A percentile compares a stretch with the other conserved stretches of the same genome.
Conservation (phyloP, 176 grass and related monocot species). For the Puya raimondii region DNA sequence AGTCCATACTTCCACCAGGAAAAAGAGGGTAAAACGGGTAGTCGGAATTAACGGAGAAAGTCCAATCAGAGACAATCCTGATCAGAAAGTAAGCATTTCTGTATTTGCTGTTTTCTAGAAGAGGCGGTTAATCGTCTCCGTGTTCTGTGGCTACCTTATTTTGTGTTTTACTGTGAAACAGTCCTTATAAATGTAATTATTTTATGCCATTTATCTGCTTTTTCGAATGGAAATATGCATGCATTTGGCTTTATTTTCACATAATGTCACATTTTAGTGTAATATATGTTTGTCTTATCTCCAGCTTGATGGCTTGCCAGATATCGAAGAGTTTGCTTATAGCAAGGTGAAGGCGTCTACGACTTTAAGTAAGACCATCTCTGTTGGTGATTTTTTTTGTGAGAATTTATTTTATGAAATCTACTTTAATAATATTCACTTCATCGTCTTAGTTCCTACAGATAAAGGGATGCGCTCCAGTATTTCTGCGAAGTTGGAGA, state of each 20-base stretch:
- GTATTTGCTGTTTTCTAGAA: not conserved
- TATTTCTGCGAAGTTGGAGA: conserved; percentile 37
- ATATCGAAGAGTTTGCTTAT: conserved; percentile 89
- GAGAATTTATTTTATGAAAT: not conserved
- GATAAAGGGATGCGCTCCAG: conserved; percentile 5
- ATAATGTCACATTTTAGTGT: not conserved
- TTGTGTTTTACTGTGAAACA: not conserved
- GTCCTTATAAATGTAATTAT: not conserved
- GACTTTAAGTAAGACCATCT: conserved; percentile 29
- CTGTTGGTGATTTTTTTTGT: conserved; percentile 4
- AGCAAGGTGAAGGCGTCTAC: conserved; percentile 19
- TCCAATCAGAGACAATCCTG: conserved; percentile 22
- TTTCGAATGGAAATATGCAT: not conserved
- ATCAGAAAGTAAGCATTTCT: conserved; percentile 10
- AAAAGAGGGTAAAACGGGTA: conserved; percentile 33
- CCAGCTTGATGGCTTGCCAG: conserved; percentile 47
- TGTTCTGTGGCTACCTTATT: conserved; percentile 6
- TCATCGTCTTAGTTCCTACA: not conserved
- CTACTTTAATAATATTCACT: not conserved
- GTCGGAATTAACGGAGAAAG: conserved; percentile 22
- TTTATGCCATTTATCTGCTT: not conserved
- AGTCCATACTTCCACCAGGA: conserved; percentile 16
- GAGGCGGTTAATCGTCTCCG: not conserved
- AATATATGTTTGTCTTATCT: not conserved
- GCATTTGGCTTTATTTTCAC: not conserved